Percentiles rank a stretch among this genome's conserved stretches.
Evolutionary conservation across 345 rosid species (phyloP).

Genomic region (Citrus cavaleriei): DNA sequence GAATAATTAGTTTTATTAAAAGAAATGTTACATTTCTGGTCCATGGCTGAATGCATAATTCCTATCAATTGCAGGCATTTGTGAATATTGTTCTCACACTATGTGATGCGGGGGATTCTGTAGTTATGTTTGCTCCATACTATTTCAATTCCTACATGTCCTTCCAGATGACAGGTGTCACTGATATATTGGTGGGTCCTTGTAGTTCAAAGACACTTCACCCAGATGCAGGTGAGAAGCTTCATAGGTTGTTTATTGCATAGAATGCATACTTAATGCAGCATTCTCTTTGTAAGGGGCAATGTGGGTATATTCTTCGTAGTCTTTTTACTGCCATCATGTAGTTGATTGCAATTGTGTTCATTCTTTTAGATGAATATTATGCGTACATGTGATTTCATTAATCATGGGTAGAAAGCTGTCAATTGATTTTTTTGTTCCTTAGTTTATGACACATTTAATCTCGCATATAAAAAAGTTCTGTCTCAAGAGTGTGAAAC

Average conservation of each 20-base stretch:
- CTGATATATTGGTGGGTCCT: constrained; percentile 85
- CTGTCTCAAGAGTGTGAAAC: not conserved
- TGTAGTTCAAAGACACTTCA: constrained; percentile 59
- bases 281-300: not conserved
- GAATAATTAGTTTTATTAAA: not conserved
- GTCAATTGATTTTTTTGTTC: not conserved
- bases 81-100: constrained; percentile 81
- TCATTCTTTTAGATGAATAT: not conserved
- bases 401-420: not conserved
- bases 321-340: not conserved
- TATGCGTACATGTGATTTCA: not conserved
- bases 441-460: not conserved
- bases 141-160: constrained; percentile 98
- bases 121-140: constrained; percentile 95
- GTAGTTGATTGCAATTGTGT: not conserved
- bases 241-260: constrained; percentile 8
- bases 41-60: not conserved
- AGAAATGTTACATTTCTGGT: not conserved
- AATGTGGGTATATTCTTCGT: not conserved
- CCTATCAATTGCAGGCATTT: constrained; percentile 63
- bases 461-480: not conserved
- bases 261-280: not conserved
- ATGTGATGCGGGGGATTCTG: constrained; percentile 88
- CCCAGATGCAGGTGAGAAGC: constrained; percentile 79
- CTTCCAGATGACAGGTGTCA: constrained; percentile 97